phyloP scores from a whole-genome alignment of 306 rosid species.

The Dryas octopetala region DNA sequence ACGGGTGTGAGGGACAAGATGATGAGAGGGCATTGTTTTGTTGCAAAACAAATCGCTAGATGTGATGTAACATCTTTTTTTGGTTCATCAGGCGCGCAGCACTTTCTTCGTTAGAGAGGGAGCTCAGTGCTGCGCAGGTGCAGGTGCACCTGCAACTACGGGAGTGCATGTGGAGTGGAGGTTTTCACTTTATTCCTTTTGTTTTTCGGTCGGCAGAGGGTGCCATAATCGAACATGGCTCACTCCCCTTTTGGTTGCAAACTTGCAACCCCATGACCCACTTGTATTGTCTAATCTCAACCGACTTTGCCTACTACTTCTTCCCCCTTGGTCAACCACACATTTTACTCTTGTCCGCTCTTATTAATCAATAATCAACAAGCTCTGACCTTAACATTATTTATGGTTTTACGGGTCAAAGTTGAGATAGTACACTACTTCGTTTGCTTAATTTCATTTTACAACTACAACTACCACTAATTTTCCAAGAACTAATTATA shows the following conservation, averaged over 20 bases:
- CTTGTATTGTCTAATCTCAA: conserved; percentile 61
- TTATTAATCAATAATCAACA: neutral
- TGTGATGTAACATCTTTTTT: conserved; percentile 56
- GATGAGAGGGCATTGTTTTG: neutral
- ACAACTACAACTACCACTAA: too few species aligned
- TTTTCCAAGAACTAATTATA: too few species aligned
- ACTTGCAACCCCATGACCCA: conserved; percentile 51
- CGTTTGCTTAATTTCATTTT: too few species aligned
- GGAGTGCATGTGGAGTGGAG: conserved; percentile 37
- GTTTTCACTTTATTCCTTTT: conserved; percentile 57
- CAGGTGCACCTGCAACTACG: neutral
- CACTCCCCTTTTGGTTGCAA: conserved; percentile 28
- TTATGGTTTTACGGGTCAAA: too few species aligned
- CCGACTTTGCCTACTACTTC: neutral
- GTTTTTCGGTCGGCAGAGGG: conserved; percentile 38
- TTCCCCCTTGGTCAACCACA: neutral
- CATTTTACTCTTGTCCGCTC: neutral
- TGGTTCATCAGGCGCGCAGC: conserved; percentile 1
- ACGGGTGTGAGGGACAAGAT: conserved; percentile 1
- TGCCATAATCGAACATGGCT: conserved; percentile 37
- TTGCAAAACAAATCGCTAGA: neutral
- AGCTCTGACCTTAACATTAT: too few species aligned
- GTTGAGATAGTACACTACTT: too few species aligned
- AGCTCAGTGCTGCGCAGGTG: too few species aligned
- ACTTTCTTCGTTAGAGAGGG: neutral